Conservation (phyloP, 2,329 filamentous ascomycete species). For the Diaporthe vaccinii region DNA sequence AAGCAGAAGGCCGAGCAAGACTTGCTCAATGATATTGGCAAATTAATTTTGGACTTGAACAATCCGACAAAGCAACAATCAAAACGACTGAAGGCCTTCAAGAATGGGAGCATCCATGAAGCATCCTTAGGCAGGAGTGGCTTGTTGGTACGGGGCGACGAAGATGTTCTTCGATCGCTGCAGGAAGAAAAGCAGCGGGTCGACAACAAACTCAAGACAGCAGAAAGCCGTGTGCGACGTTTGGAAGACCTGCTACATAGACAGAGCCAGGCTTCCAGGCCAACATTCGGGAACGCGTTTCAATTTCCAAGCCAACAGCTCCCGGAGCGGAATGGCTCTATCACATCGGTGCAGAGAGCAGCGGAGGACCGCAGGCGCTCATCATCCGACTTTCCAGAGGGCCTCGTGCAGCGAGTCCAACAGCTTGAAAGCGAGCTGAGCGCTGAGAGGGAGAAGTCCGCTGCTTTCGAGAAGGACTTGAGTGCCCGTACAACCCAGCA, state of each 20-base stretch:
- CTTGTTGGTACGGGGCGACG: slow-evolving; percentile 86
- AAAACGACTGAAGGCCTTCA: slow-evolving; percentile 92
- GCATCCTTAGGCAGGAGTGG: slow-evolving; percentile 89
- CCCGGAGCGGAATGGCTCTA: slow-evolving; percentile 64
- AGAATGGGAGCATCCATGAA: slow-evolving; percentile 95
- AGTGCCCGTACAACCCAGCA: slow-evolving; percentile 68
- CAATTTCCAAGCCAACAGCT: slow-evolving; percentile 61
- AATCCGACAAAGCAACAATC: slow-evolving; percentile 88
- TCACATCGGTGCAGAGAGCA: slow-evolving; percentile 58
- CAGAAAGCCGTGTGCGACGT: slow-evolving; percentile 89
- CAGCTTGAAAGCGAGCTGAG: slow-evolving; percentile 84
- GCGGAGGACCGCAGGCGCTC: slow-evolving; percentile 61
- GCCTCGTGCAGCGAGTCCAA: slow-evolving; percentile 61
- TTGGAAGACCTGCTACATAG: slow-evolving; percentile 93
- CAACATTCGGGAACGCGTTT: slow-evolving; percentile 68
- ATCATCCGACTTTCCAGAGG: slow-evolving; percentile 53
- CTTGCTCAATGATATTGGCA: slow-evolving; percentile 79
- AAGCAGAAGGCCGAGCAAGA: slow-evolving; percentile 74
- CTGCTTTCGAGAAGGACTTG: slow-evolving; percentile 78
- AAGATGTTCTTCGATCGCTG: slow-evolving; percentile 82
- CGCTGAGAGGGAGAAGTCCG: slow-evolving; percentile 77
- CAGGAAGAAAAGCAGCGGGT: slow-evolving; percentile 85
- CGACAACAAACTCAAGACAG: slow-evolving; percentile 82
- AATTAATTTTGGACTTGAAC: slow-evolving; percentile 83
- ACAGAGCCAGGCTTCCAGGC: slow-evolving; percentile 73